Conservation (phyloP, 116 monocot genomes). For the Phalaenopsis hybrid region DNA sequence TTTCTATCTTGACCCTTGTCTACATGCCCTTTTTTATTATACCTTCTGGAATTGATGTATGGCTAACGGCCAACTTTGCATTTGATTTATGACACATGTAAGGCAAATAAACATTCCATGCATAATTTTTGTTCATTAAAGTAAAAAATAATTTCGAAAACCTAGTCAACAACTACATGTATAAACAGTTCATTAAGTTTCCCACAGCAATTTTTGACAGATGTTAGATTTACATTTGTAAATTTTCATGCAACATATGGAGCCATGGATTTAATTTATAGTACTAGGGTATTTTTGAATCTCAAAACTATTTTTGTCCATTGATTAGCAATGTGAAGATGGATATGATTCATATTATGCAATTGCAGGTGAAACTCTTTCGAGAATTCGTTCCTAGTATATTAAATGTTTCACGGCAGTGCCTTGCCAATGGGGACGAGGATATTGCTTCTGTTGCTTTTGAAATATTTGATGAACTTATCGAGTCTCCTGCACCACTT, state of each 20-base stretch:
- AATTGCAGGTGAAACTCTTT: slow-evolving; percentile 74
- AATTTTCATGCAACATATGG: neutral
- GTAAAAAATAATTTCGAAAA: no score
- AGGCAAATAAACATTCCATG: neutral
- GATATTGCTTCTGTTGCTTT: slow-evolving; percentile 92
- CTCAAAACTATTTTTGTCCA: neutral
- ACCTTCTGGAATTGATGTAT: neutral
- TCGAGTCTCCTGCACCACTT: slow-evolving; percentile 95
- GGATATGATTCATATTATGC: neutral
- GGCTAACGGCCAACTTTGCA: neutral
- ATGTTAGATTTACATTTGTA: neutral
- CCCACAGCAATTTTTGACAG: neutral
- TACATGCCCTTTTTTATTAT: neutral
- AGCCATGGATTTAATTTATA: neutral
- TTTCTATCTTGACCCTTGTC: neutral
- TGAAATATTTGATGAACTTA: slow-evolving; percentile 98
- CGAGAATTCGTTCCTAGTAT: slow-evolving; percentile 89
- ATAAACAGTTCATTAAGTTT: no score
- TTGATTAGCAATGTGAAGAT: neutral
- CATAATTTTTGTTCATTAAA: neutral
- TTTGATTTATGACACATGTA: neutral
- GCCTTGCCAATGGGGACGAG: slow-evolving; percentile 86
- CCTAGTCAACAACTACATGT: no score
- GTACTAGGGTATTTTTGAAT: neutral
- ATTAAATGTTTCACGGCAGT: slow-evolving; percentile 84